Percentiles rank a stretch among this genome's conserved stretches.
phyloP scores from a whole-genome alignment of 352 stramenopile genomes.

The Globisporangium iwayamae region DNA sequence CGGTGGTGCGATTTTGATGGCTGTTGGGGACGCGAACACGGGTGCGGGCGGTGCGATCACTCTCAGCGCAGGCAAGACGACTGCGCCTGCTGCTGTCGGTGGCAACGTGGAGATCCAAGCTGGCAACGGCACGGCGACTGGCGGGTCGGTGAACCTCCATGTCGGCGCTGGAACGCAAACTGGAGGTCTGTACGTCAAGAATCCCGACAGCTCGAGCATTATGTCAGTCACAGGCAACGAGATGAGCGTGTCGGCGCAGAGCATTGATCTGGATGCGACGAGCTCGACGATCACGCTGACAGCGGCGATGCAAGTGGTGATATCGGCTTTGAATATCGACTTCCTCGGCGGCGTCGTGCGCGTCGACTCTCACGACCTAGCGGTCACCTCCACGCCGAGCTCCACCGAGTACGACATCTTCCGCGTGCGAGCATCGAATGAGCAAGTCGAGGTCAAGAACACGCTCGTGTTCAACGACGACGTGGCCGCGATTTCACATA shows the following conservation, averaged over 20 bases:
- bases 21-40: constrained; percentile 31
- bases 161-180: constrained; percentile 16
- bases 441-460: constrained; percentile 26
- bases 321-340: constrained; percentile 38
- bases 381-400: constrained; percentile 24
- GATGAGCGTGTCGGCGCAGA: constrained; percentile 26
- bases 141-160: constrained; percentile 38
- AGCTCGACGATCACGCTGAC: constrained; percentile 39
- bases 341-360: constrained; percentile 39
- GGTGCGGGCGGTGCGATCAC: constrained; percentile 33
- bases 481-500: constrained; percentile 31
- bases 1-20: constrained; percentile 34
- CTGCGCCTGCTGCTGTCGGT: constrained; percentile 21
- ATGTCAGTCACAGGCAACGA: constrained; percentile 38
- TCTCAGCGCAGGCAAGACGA: constrained; percentile 42
- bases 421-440: constrained; percentile 24
- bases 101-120: constrained; percentile 39
- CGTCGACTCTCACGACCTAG: constrained; percentile 46
- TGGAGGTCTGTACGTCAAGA: constrained; percentile 34
- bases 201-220: constrained; percentile 19
- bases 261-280: constrained; percentile 32
- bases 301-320: constrained; percentile 33
- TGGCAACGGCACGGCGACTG: constrained; percentile 24
- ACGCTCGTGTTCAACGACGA: constrained; percentile 24
- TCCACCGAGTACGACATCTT: constrained; percentile 24